Percentiles rank a stretch among this genome's conserved stretches.
phyloP scores from a whole-genome alignment of 2,329 filamentous ascomycete genomes.

The Dactylellina drechsleri region DNA sequence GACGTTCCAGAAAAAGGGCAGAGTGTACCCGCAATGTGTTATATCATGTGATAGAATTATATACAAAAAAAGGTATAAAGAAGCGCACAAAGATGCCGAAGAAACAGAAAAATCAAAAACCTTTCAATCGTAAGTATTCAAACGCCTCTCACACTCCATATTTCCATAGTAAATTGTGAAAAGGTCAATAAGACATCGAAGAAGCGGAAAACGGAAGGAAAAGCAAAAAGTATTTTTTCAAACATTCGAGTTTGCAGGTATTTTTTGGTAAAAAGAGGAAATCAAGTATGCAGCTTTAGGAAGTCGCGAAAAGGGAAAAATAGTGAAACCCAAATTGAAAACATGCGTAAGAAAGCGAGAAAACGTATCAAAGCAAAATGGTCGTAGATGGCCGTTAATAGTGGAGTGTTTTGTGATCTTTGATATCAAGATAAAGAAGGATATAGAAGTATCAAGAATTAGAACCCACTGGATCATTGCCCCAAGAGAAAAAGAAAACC shows the following conservation, averaged over 20 bases:
- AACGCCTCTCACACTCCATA: conserved; percentile 44
- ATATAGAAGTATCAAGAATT: conserved; percentile 2
- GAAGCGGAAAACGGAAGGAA: neutral
- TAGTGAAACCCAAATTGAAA: conserved; percentile 9
- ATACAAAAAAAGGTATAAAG: conserved; percentile 30
- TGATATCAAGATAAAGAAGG: conserved; percentile 23
- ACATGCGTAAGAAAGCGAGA: conserved; percentile 14
- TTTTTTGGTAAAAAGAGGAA: neutral
- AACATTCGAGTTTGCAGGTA: neutral
- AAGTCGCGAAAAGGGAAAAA: neutral
- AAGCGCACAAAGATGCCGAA: neutral
- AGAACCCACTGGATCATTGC: neutral
- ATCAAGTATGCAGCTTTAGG: too few species aligned
- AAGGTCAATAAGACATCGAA: conserved; percentile 7
- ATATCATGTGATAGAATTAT: conserved; percentile 26
- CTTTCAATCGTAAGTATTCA: conserved; percentile 12
- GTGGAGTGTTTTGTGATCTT: conserved; percentile 49
- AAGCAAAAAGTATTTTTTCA: conserved; percentile 22
- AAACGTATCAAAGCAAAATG: conserved; percentile 5
- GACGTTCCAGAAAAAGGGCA: conserved; percentile 4
- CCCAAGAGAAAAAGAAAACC: conserved; percentile 1
- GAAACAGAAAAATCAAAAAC: too few species aligned
- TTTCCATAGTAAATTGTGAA: conserved; percentile 35
- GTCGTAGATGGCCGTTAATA: conserved; percentile 49
- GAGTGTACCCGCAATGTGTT: conserved; percentile 18